phyloP scores from a whole-genome alignment of 2,329 filamentous ascomycete genomes.

The Penicillium sp. region DNA sequence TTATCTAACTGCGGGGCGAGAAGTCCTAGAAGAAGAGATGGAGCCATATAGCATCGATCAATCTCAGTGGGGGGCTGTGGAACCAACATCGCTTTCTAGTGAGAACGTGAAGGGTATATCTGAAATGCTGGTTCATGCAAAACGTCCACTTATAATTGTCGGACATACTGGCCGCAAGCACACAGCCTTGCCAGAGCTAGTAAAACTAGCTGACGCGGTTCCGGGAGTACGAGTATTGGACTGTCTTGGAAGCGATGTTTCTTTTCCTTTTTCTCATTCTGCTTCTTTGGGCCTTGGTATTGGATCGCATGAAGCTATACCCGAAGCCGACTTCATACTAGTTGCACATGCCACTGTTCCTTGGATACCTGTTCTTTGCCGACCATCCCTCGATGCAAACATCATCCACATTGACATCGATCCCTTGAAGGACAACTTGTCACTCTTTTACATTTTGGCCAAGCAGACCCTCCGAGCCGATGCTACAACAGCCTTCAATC shows the following conservation, averaged over 20 bases:
- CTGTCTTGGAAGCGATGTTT: slow-evolving; percentile 56
- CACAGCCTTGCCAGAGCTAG: slow-evolving; percentile 48
- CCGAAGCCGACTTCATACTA: slow-evolving; percentile 79
- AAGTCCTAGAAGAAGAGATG: slow-evolving; percentile 86
- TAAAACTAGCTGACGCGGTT: slow-evolving; percentile 21
- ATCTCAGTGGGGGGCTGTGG: slow-evolving; percentile 70
- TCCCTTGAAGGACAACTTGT: slow-evolving; percentile 73
- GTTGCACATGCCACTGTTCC: slow-evolving; percentile 89
- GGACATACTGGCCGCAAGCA: slow-evolving; percentile 56
- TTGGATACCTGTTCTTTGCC: slow-evolving; percentile 80
- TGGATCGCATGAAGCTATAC: slow-evolving; percentile 73
- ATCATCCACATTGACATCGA: slow-evolving; percentile 70
- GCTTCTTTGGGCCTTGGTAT: slow-evolving; percentile 72
- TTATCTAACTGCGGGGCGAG: slow-evolving; percentile 76
- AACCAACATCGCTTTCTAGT: slow-evolving; percentile 64
- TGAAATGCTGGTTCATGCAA: slow-evolving; percentile 49
- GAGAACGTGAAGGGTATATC: slow-evolving; percentile 49
- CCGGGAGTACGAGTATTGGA: slow-evolving; percentile 54
- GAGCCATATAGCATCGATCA: slow-evolving; percentile 72
- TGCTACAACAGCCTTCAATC: slow-evolving; percentile 65
- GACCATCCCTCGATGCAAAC: slow-evolving; percentile 59
- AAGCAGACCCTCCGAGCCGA: slow-evolving; percentile 70
- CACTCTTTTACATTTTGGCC: slow-evolving; percentile 73
- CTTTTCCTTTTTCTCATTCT: slow-evolving; percentile 51
- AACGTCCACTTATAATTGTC: slow-evolving; percentile 55